phyloP scores from a whole-genome alignment of 176 grass and related monocot species.

The Rhipidocladum racemiflorum region DNA sequence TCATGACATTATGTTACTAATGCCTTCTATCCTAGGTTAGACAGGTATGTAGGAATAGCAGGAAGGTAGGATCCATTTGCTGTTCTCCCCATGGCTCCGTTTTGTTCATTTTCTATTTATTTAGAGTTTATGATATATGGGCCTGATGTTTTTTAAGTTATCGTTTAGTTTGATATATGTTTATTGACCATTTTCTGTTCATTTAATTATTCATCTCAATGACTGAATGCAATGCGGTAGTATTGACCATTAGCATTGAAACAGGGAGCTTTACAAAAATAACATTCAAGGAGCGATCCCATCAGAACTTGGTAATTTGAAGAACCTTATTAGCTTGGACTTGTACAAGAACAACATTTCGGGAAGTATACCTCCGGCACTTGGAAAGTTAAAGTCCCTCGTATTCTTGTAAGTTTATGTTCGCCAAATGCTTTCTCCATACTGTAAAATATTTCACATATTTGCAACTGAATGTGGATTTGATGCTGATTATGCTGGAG shows the following conservation, averaged over 20 bases:
- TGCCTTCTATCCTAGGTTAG: neutral
- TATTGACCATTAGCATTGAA: constrained; percentile 29
- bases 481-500: neutral
- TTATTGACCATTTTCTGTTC: neutral
- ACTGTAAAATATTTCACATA: constrained; percentile 3
- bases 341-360: constrained; percentile 96
- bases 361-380: constrained; percentile 63
- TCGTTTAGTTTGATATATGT: neutral
- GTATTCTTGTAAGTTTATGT: constrained; percentile 83
- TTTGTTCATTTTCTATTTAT: neutral
- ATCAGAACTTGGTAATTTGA: constrained; percentile 74
- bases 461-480: neutral
- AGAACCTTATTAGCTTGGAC: constrained; percentile 91
- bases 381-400: constrained; percentile 83
- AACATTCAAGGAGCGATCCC: constrained; percentile 84
- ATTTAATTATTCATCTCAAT: neutral
- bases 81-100: neutral
- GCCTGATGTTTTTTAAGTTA: constrained; percentile 1
- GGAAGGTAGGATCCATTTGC: neutral
- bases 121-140: neutral
- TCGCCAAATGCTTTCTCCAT: constrained; percentile 7
- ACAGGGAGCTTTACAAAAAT: constrained; percentile 98
- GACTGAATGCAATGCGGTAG: neutral
- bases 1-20: neutral
- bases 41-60: neutral